Base-by-base conservation (phyloP, 805 yeast genomes). In the Spathaspora boniae region DNA sequence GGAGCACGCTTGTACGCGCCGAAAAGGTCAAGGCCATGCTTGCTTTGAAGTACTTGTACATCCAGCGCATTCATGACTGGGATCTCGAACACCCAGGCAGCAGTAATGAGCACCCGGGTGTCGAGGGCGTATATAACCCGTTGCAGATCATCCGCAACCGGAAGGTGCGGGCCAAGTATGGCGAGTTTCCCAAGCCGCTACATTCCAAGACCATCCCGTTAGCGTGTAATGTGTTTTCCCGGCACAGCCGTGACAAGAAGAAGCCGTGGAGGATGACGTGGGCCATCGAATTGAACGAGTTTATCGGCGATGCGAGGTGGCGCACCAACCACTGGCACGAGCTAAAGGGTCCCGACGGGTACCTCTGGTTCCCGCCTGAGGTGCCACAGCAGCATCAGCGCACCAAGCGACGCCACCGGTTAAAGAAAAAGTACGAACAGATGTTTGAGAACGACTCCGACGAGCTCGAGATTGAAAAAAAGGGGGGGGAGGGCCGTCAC, bases 141-240 rank as follows among this genome's bases (percentile, higher is more conserved):
- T 61, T 87, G 29, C 95, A 86, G 56, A 72, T 80, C n/a, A 76
- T 87, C 18, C 62, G 96, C 38, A 82, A 86, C 56, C 68, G 95
- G 39, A 68, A 68, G 45, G 52, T 81, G 3, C 56, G 85, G 35
- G 69, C 71, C 38, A 72, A 72, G 46, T 62, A 73, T 46, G 69
- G 68, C 33, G 76, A 74, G 38, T 60, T 63, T 23, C 70, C 76
- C 2, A 65, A 70, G 26, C 62, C 65, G 3, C 49, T 73, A 9
- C 56, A 70, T 1, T 55, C 72, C 19, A 68, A 72, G 37, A 65
- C 72, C 6, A 54, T 79, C 5, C 84, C 85, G 9, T 56, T 76
- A n/a, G 80, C 87, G 2, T 80, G 85, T 5, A 72, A 78, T 40
- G 81, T 76, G 2, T 81, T 83, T 46, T 74, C 78, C 32, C 44